Conservation (phyloP, 495 filamentous ascomycete genomes). For the Penicillium parvum region DNA sequence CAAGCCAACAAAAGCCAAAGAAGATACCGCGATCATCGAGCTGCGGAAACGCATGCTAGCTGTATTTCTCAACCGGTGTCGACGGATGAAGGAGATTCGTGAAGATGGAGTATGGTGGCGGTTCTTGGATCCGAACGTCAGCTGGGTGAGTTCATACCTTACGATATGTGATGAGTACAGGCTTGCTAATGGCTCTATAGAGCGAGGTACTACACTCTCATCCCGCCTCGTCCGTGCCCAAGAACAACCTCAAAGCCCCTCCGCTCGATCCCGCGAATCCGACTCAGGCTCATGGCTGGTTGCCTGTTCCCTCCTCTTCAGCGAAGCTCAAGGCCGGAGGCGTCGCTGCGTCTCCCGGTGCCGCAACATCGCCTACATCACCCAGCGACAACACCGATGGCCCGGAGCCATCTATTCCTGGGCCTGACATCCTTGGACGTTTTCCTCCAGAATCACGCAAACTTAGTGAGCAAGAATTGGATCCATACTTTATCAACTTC, state of each 20-base stretch:
- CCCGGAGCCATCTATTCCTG: slow-evolving; percentile 49
- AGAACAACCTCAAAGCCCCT: slow-evolving; percentile 87
- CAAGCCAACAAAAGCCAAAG: slow-evolving; percentile 95
- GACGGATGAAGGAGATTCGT: slow-evolving; percentile 85
- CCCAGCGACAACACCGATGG: slow-evolving; percentile 43
- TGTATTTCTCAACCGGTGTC: slow-evolving; percentile 90
- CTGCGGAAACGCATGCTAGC: slow-evolving; percentile 92
- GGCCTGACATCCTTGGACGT: slow-evolving; percentile 64
- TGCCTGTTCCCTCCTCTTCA: slow-evolving; percentile 78
- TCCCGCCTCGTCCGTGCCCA: slow-evolving; percentile 86
- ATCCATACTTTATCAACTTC: slow-evolving; percentile 91
- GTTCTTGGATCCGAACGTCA: slow-evolving; percentile 95
- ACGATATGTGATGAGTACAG: not conserved
- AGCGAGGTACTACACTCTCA: slow-evolving; percentile 87
- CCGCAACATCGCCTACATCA: slow-evolving; percentile 48
- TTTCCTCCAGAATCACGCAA: slow-evolving; percentile 77
- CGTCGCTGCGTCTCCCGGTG: slow-evolving; percentile 33
- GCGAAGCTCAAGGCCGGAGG: slow-evolving; percentile 68
- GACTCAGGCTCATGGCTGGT: slow-evolving; percentile 78
- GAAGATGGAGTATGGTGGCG: slow-evolving; percentile 97
- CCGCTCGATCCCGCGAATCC: slow-evolving; percentile 90
- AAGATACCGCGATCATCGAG: slow-evolving; percentile 94
- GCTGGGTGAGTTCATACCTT: slow-evolving; percentile 67
- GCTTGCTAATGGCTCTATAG: slow-evolving; percentile 38
- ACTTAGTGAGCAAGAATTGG: slow-evolving; percentile 82